Conservation (phyloP, 768 basidiomycete species). For the Kockovaella imperatae region DNA sequence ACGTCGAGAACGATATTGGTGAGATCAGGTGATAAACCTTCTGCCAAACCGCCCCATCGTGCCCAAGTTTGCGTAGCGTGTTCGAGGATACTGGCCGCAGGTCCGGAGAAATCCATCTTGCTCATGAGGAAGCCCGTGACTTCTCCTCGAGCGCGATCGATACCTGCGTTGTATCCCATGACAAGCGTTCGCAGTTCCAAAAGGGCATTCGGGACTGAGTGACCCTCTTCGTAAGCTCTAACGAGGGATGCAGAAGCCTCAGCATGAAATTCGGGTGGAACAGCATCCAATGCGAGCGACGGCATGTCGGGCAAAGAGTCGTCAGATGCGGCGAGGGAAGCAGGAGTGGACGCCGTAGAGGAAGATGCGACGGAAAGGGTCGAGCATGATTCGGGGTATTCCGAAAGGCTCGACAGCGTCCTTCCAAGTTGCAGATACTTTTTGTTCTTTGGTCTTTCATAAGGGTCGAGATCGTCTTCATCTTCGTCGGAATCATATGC, state of each 20-base stretch:
- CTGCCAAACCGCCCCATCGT: slow-evolving; percentile 77
- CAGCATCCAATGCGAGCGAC: slow-evolving; percentile 21
- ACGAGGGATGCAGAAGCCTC: slow-evolving; percentile 64
- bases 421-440: slow-evolving; percentile 41
- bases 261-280: slow-evolving; percentile 35
- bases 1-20: slow-evolving; percentile 64
- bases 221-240: slow-evolving; percentile 83
- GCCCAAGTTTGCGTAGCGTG: slow-evolving; percentile 59
- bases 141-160: slow-evolving; percentile 74
- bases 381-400: slow-evolving; percentile 26
- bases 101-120: slow-evolving; percentile 58
- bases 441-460: slow-evolving; percentile 43
- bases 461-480: slow-evolving; percentile 51
- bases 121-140: slow-evolving; percentile 79
- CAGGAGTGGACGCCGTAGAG: slow-evolving; percentile 29
- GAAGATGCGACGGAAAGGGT: slow-evolving; percentile 38
- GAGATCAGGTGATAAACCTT: slow-evolving; percentile 65
- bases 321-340: slow-evolving; percentile 33
- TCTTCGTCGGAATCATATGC: slow-evolving; percentile 40
- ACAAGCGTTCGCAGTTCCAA: slow-evolving; percentile 93
- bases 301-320: slow-evolving; percentile 28
- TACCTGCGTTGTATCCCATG: slow-evolving; percentile 89
- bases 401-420: slow-evolving; percentile 26
- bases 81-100: slow-evolving; percentile 54
- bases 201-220: slow-evolving; percentile 83